These are phyloP conservation scores for Phytopythium delawarense DNA, from an alignment of 352 stramenopile species.

Conservation along the genomic window DNA sequence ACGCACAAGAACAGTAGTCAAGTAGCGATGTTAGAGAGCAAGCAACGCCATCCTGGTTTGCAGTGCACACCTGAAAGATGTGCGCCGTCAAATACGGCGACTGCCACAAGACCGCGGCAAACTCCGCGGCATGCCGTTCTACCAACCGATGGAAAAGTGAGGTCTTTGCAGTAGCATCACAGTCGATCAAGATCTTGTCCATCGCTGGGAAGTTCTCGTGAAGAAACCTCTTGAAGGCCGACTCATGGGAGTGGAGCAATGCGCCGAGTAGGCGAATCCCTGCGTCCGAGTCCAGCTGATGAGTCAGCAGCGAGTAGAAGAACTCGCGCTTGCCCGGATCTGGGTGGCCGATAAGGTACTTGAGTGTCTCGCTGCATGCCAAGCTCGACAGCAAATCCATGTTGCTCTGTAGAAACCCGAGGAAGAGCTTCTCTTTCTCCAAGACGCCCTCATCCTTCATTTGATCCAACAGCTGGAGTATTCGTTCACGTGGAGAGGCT, in stretches of 20 bases:
- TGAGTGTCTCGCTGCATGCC: slow-evolving; percentile 28
- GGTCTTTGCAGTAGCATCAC: slow-evolving; percentile 5
- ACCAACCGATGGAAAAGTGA: slow-evolving; percentile 56
- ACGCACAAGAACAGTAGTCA: neutral
- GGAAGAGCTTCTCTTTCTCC: slow-evolving; percentile 40
- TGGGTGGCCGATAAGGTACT: slow-evolving; percentile 27
- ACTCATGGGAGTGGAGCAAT: slow-evolving; percentile 22
- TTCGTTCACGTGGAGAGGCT: slow-evolving; percentile 22
- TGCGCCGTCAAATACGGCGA: slow-evolving; percentile 61
- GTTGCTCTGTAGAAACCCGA: slow-evolving; percentile 29
- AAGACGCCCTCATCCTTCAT: slow-evolving; percentile 18
- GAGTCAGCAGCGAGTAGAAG: slow-evolving; percentile 39
- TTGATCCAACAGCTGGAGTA: slow-evolving; percentile 24
- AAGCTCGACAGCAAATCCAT: slow-evolving; percentile 20
- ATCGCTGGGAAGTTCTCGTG: slow-evolving; percentile 42
- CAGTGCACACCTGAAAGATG: slow-evolving; percentile 52
- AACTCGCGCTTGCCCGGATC: slow-evolving; percentile 14
- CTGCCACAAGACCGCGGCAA: slow-evolving; percentile 49
- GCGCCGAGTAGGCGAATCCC: slow-evolving; percentile 22
- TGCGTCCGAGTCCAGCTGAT: slow-evolving; percentile 19
- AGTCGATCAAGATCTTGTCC: slow-evolving; percentile 40
- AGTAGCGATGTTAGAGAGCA: neutral
- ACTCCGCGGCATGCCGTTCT: slow-evolving; percentile 47
- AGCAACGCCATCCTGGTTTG: no score
- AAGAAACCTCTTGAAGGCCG: slow-evolving; percentile 40